phyloP scores from a whole-genome alignment of 2,329 filamentous ascomycete genomes.

The Cladobotryum mycophilum region DNA sequence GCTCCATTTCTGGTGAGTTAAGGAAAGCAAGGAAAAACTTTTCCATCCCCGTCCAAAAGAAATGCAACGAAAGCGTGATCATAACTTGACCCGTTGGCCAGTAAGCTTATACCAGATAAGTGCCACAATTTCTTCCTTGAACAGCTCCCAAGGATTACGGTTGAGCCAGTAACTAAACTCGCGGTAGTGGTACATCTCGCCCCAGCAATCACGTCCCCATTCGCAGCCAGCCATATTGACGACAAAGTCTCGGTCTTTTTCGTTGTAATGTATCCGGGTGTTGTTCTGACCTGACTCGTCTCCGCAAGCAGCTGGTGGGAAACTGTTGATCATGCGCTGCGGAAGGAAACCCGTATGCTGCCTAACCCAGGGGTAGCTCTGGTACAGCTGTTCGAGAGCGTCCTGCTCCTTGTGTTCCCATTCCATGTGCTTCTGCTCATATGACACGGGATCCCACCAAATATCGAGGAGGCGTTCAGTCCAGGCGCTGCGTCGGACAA shows the following conservation, averaged over 20 bases:
- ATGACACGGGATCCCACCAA: slow-evolving; percentile 97
- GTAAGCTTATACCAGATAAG: slow-evolving; percentile 58
- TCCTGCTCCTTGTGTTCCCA: slow-evolving; percentile 99
- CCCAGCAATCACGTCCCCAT: slow-evolving; percentile 96
- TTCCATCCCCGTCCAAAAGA: too few relatives aligned
- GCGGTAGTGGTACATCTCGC: slow-evolving; percentile 93
- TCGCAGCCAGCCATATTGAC: slow-evolving; percentile 99
- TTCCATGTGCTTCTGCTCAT: slow-evolving; percentile 97
- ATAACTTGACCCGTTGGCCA: slow-evolving; percentile 54
- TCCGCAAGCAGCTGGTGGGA: slow-evolving; percentile 82
- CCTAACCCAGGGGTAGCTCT: slow-evolving; percentile 85
- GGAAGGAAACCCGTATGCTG: slow-evolving; percentile 82
- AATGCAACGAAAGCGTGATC: slow-evolving; percentile 12
- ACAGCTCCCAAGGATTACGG: slow-evolving; percentile 70
- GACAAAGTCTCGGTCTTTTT: slow-evolving; percentile 81
- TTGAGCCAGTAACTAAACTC: slow-evolving; percentile 88
- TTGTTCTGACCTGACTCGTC: slow-evolving; percentile 61
- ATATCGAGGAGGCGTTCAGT: slow-evolving; percentile 86
- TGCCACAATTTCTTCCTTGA: slow-evolving; percentile 61
- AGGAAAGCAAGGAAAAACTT: too few relatives aligned
- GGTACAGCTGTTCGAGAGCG: slow-evolving; percentile 86
- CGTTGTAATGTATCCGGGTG: slow-evolving; percentile 74
- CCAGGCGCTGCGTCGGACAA: slow-evolving; percentile 79
- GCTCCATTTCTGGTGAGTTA: too few relatives aligned
- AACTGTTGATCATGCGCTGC: slow-evolving; percentile 90